A percentile compares a stretch with the other conserved stretches of the same genome.
Conservation (phyloP, 495 filamentous ascomycete genomes). For the Hypoxylon trugodes region DNA sequence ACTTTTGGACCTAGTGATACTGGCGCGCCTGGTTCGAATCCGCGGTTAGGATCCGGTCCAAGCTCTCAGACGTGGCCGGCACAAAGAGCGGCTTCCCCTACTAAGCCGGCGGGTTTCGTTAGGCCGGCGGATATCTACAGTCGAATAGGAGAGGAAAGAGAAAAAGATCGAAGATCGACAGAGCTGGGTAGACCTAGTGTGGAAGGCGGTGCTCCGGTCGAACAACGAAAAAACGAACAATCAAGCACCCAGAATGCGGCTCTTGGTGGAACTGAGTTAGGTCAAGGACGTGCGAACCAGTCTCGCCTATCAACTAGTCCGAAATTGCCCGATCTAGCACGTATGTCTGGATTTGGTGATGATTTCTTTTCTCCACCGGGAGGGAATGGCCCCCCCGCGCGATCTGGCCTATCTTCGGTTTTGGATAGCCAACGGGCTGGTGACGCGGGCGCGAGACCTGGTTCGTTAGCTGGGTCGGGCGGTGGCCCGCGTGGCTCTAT, state of each 20-base stretch:
- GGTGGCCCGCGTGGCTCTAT: conserved; percentile 6
- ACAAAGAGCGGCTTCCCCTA: conserved; percentile 49
- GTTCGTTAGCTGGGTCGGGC: not conserved
- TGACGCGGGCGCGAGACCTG: conserved; percentile 3
- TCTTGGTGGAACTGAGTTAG: not conserved
- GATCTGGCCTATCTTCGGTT: conserved; percentile 10
- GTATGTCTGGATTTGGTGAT: conserved; percentile 70
- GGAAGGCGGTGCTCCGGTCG: conserved; percentile 59
- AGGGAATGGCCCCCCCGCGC: conserved; percentile 1
- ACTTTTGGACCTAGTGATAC: conserved; percentile 40
- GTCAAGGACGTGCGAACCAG: conserved; percentile 3
- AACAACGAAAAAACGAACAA: conserved; percentile 67
- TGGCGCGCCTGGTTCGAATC: conserved; percentile 21
- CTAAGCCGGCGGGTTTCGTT: conserved; percentile 56
- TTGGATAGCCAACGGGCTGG: conserved; percentile 7
- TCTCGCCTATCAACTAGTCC: conserved; percentile 56
- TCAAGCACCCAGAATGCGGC: conserved; percentile 38
- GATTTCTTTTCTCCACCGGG: conserved; percentile 51
- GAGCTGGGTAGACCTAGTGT: conserved; percentile 60
- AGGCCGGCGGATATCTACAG: conserved; percentile 83
- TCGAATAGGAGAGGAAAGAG: conserved; percentile 72
- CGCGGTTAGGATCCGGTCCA: conserved; percentile 36
- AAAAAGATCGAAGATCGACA: conserved; percentile 61
- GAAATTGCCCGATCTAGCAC: conserved; percentile 69
- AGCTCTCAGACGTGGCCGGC: conserved; percentile 44